A percentile compares a stretch with the other conserved stretches of the same genome.
phyloP scores from a whole-genome alignment of 2,329 filamentous ascomycete species.

The Aspergillus luchuensis region DNA sequence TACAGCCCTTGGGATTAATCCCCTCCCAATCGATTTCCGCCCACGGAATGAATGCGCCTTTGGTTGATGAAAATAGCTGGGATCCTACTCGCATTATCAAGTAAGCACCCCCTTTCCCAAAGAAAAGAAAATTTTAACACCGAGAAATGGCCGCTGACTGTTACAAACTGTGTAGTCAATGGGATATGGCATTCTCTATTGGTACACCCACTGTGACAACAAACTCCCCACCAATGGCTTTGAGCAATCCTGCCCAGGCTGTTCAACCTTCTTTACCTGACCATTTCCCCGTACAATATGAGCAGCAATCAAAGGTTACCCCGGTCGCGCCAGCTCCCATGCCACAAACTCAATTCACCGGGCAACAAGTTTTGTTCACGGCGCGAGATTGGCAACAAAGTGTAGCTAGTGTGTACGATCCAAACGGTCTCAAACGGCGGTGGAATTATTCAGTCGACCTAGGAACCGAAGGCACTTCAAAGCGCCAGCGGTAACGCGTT shows the following conservation, averaged over 20 bases:
- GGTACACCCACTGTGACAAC: conserved; percentile 50
- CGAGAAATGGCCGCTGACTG: neutral
- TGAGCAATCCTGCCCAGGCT: conserved; percentile 31
- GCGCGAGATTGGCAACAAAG: conserved; percentile 52
- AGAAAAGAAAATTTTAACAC: too few species aligned
- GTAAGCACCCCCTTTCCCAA: conserved; percentile 55
- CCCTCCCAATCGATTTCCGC: conserved; percentile 38
- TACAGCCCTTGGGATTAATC: conserved; percentile 58
- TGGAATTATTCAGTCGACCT: conserved; percentile 46
- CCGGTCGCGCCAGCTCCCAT: conserved; percentile 34
- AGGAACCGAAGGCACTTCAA: conserved; percentile 30
- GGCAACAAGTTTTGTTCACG: conserved; percentile 43
- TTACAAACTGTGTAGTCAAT: conserved; percentile 64
- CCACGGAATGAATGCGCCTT: conserved; percentile 55
- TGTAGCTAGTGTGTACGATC: conserved; percentile 51
- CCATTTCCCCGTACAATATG: conserved; percentile 42
- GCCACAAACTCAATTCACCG: conserved; percentile 36
- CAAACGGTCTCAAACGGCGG: conserved; percentile 47
- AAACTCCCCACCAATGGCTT: conserved; percentile 46
- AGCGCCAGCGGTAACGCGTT: conserved; percentile 35
- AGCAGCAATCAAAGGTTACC: conserved; percentile 31
- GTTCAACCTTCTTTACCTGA: conserved; percentile 29
- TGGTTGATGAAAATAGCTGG: conserved; percentile 72
- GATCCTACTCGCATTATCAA: conserved; percentile 88
- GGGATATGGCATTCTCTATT: conserved; percentile 91